Evolutionary conservation across 495 filamentous ascomycete species (phyloP).

Genomic region (Sphaerosporella brunnea): DNA sequence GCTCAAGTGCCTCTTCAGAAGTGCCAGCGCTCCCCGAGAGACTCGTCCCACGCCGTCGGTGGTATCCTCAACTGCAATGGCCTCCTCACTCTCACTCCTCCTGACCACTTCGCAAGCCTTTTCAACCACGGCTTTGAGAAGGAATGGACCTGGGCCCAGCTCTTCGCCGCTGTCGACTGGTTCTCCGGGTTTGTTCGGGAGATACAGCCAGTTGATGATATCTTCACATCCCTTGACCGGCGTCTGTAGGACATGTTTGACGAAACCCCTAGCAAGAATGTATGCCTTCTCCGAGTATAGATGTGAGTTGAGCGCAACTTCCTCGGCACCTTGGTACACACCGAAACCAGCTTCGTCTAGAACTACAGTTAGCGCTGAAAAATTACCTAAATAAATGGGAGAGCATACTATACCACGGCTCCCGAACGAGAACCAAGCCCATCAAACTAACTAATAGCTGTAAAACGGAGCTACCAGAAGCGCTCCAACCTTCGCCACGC

Average conservation of each 20-base stretch:
- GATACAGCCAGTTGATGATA: slow-evolving; percentile 37
- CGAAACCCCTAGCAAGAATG: slow-evolving; percentile 36
- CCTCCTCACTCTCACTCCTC: slow-evolving; percentile 8
- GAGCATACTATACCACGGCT: slow-evolving; percentile 44
- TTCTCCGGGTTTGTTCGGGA: slow-evolving; percentile 13
- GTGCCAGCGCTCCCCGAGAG: slow-evolving; percentile 28
- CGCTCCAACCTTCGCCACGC: slow-evolving; percentile 37
- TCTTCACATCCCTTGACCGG: slow-evolving; percentile 32
- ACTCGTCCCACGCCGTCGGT: slow-evolving; percentile 17
- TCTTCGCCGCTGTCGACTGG: not conserved
- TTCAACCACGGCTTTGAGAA: slow-evolving; percentile 20
- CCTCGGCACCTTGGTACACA: slow-evolving; percentile 29
- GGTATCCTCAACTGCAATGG: slow-evolving; percentile 2
- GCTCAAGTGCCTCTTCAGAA: slow-evolving; percentile 28
- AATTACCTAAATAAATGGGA: too few relatives aligned
- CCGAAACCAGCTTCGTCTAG: slow-evolving; percentile 44
- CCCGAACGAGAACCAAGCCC: slow-evolving; percentile 41
- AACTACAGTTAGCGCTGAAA: too few relatives aligned
- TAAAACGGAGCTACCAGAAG: slow-evolving; percentile 34
- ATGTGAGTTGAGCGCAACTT: slow-evolving; percentile 31
- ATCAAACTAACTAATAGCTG: slow-evolving; percentile 44
- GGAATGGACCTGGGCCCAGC: slow-evolving; percentile 12
- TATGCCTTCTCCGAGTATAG: slow-evolving; percentile 41
- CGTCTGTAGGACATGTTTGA: slow-evolving; percentile 32
- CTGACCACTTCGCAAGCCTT: slow-evolving; percentile 11